phyloP scores from a whole-genome alignment of 2,329 filamentous ascomycete genomes.

The Chalaropsis thielavioides region DNA sequence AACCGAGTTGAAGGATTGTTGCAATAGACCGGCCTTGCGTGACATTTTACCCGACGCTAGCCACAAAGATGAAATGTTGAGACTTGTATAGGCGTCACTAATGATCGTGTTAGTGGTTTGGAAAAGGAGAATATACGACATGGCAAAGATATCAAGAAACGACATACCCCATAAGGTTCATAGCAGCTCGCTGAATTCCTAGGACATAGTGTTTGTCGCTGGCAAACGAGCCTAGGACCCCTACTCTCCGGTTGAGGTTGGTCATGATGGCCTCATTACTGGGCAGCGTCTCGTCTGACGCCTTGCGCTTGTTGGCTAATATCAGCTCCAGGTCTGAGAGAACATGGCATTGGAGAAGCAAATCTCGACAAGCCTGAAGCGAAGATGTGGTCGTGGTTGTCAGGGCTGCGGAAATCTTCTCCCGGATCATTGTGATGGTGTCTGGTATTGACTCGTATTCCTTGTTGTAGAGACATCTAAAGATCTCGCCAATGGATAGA shows the following conservation, averaged over 20 bases:
- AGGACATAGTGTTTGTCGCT: constrained; percentile 89
- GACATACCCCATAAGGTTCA: constrained; percentile 59
- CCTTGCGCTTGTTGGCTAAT: constrained; percentile 27
- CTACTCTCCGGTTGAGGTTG: constrained; percentile 61
- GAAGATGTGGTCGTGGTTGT: constrained; percentile 66
- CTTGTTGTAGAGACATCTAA: constrained; percentile 41
- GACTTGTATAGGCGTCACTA: constrained; percentile 30
- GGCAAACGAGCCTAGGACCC: constrained; percentile 75
- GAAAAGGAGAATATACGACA: not conserved
- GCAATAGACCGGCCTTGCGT: constrained; percentile 67
- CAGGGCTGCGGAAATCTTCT: constrained; percentile 57
- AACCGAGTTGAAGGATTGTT: constrained; percentile 87
- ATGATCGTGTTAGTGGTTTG: not conserved
- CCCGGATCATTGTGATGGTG: constrained; percentile 50
- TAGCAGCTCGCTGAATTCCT: constrained; percentile 69
- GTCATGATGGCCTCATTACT: constrained; percentile 28
- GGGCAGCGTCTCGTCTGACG: not conserved
- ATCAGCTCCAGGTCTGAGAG: constrained; percentile 78
- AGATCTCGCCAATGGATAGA: constrained; percentile 51
- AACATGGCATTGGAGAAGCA: constrained; percentile 74
- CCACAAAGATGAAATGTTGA: constrained; percentile 74
- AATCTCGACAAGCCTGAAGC: constrained; percentile 68
- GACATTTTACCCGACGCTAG: constrained; percentile 72
- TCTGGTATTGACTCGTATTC: constrained; percentile 33
- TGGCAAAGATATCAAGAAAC: not conserved